Base-by-base conservation (phyloP, 495 filamentous ascomycete genomes). In the Annulohypoxylon bovei region DNA sequence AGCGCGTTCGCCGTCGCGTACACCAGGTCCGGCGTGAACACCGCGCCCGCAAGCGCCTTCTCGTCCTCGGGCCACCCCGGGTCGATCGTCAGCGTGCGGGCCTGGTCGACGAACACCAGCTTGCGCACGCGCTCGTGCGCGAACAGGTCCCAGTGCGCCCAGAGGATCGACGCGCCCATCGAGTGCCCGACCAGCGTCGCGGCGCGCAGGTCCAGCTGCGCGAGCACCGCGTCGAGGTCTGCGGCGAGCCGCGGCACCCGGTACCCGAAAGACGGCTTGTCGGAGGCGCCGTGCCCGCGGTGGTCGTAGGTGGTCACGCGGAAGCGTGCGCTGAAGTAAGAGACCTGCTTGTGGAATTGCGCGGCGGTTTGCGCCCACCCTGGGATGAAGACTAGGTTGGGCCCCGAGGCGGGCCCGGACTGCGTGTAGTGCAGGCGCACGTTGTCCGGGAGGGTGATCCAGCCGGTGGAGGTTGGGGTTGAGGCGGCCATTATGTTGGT, bases 271-370 rank as follows among this genome's bases (percentile, higher is more conserved):
- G 35, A 11, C 0, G 72, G 72, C 61, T 75, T 75, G 20, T 72
- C 72, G 3, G 72, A 75, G 16, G 69, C 69, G 35, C 72, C 69
- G 61, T 72, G 69, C 35, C 72, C 72, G 22, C 72, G 72, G 63
- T 75, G 60, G 52, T 75, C 69, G 64, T 68, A 68, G 1, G 72
- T 72, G 0, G 68, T 75, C 0, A 72, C 56, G 47, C 59, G 68
- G 64, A 28, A 75, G 7, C 44, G 25, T 23, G 50, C 6, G 8
- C 32, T 28, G 69, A 75, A 72, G 56, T 72, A 28, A 18, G 37
- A 42, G 25, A 67, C 66, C 11, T 75, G 72, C 52, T 75, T 70
- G 25, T 58, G 35, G 57, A 65, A 75, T 35, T 63, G 56, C 25
- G 66, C 65, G 0, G 69, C 68, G 3, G 72, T 75, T 30, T 75